Evolutionary conservation across 805 yeast genomes (phyloP).

Genomic region (Saccharomycopsis schoenii): DNA sequence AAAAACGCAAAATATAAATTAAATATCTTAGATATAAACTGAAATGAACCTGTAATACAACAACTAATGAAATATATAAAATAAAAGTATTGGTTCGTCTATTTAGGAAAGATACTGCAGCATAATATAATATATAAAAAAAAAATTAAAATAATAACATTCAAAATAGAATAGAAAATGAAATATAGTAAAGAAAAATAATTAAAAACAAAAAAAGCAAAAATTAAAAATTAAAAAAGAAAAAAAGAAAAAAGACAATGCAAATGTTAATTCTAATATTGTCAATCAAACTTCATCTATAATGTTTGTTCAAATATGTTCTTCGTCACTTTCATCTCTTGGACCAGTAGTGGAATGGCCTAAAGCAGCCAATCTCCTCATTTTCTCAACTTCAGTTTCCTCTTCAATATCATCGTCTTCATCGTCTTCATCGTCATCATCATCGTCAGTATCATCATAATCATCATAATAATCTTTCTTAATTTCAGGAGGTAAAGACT

Average conservation of each 20-base stretch:
- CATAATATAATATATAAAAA: no score
- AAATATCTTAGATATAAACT: no score
- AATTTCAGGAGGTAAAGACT: not conserved
- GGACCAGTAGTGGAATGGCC: constrained; percentile 4
- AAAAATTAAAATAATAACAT: no score
- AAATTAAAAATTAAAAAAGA: no score
- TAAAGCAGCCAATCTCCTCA: constrained; percentile 17
- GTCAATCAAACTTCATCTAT: not conserved
- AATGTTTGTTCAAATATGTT: not conserved
- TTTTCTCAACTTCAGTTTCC: constrained; percentile 17
- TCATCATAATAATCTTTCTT: constrained; percentile 8
- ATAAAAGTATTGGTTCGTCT: no score
- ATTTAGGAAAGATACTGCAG: no score
- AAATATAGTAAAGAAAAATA: no score
- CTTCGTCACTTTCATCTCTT: constrained; percentile 16
- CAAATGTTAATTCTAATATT: not conserved
- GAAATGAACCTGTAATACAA: no score
- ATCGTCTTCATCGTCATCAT: constrained; percentile 3
- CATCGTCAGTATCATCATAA: constrained; percentile 3
- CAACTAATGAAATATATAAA: no score
- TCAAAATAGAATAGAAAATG: no score
- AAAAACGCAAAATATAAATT: no score
- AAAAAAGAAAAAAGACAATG: not conserved
- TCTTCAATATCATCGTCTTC: constrained; percentile 13
- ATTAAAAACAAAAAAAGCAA: no score